Percentiles rank a stretch among this genome's conserved stretches.
phyloP scores from a whole-genome alignment of 768 basidiomycete genomes.

The Tephrocybe sp. region DNA sequence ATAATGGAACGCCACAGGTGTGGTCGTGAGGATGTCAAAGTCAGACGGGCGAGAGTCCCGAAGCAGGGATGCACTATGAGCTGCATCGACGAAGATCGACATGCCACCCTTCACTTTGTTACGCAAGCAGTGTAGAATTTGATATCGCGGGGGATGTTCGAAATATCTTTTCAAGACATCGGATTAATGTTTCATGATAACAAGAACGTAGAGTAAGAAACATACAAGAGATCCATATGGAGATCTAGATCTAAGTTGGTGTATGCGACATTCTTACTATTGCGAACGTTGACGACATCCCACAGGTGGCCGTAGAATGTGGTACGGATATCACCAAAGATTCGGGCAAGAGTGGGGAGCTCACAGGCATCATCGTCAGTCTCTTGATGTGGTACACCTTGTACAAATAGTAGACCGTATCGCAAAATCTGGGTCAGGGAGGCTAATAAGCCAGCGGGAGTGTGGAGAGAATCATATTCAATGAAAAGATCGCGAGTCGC shows the following conservation, averaged over 20 bases:
- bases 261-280: constrained; percentile 92
- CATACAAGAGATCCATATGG: constrained; percentile 92
- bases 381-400: constrained; percentile 62
- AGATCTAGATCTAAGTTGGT: constrained; percentile 86
- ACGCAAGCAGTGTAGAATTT: constrained; percentile 87
- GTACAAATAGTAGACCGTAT: constrained; percentile 74
- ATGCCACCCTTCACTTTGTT: constrained; percentile 82
- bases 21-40: constrained; percentile 59
- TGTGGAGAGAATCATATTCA: constrained; percentile 50
- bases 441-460: constrained; percentile 44
- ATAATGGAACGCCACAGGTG: constrained; percentile 86
- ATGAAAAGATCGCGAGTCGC: constrained; percentile 48
- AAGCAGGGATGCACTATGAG: constrained; percentile 61
- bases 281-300: constrained; percentile 77
- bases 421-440: constrained; percentile 70
- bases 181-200: too few relatives aligned
- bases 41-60: constrained; percentile 43
- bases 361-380: constrained; percentile 67
- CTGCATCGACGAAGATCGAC: constrained; percentile 85
- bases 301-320: constrained; percentile 92
- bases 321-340: constrained; percentile 73
- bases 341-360: constrained; percentile 59
- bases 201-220: constrained; percentile 12
- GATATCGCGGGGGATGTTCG: constrained; percentile 87
- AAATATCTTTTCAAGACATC: constrained; percentile 64